Conservation (phyloP, 2,329 filamentous ascomycete genomes). For the Claviceps pazoutovae region DNA sequence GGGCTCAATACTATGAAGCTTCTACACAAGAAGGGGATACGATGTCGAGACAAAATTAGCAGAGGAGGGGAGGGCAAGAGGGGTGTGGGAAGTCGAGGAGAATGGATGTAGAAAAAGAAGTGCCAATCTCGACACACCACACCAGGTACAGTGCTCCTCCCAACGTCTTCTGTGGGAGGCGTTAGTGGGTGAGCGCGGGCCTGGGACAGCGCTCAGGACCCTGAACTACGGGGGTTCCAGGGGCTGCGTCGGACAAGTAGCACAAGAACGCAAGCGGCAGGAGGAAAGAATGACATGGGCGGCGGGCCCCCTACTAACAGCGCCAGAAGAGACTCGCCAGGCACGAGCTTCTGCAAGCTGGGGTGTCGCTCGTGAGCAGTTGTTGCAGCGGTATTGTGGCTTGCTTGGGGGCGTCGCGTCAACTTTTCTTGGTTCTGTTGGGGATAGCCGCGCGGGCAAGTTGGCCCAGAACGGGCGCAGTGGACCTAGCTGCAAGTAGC, state of each 20-base stretch:
- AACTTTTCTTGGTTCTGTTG: conserved; percentile 27
- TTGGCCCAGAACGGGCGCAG: neutral
- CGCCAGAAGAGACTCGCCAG: neutral
- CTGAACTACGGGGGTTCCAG: neutral
- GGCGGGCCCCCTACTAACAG: neutral
- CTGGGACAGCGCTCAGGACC: too few species aligned
- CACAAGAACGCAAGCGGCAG: neutral
- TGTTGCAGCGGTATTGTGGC: neutral
- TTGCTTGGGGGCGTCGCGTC: conserved; percentile 5
- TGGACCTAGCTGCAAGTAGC: neutral
- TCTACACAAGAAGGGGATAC: neutral
- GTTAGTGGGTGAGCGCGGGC: too few species aligned
- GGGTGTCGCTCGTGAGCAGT: neutral
- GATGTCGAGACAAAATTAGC: conserved; percentile 4
- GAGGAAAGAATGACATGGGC: neutral
- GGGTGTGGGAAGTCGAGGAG: neutral
- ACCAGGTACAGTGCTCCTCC: neutral
- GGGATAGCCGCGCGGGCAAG: conserved; percentile 17
- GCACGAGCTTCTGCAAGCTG: neutral
- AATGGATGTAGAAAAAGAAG: neutral
- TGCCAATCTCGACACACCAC: conserved; percentile 1
- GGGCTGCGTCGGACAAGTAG: neutral
- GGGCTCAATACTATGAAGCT: conserved; percentile 4
- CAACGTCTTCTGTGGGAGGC: neutral
- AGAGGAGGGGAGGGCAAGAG: neutral